These are phyloP conservation scores for Dendrobium catenatum DNA, from an alignment of 106 monocot genomes.

Conservation along the genomic window DNA sequence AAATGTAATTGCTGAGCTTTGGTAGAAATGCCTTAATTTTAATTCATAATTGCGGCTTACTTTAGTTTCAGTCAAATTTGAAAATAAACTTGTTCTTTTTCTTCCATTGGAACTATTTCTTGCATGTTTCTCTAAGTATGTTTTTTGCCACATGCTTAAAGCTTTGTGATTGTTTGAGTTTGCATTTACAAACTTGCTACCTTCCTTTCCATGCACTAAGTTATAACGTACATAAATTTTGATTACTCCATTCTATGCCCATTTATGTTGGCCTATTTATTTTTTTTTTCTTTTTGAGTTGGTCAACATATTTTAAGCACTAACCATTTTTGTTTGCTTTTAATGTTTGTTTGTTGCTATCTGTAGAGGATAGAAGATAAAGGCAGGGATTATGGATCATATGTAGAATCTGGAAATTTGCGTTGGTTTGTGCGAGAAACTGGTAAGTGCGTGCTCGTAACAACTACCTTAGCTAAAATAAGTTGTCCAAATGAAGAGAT, in stretches of 20 bases:
- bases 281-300: background rate
- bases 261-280: background rate
- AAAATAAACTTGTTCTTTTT: background rate
- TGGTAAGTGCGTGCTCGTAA: conserved; percentile 34
- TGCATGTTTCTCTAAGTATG: too few relatives aligned
- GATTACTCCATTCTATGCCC: too few relatives aligned
- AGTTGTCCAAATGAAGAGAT: background rate
- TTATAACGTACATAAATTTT: too few relatives aligned
- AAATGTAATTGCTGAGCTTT: background rate
- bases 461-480: background rate
- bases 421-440: conserved; percentile 99
- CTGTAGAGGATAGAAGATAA: conserved; percentile 91
- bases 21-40: background rate
- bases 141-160: background rate
- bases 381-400: conserved; percentile 89
- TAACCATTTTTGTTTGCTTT: background rate
- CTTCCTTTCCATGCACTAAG: too few relatives aligned
- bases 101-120: background rate
- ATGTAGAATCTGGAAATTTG: conserved; percentile 75
- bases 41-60: background rate
- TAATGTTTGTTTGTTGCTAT: background rate
- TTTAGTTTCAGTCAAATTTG: background rate
- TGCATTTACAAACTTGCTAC: too few relatives aligned
- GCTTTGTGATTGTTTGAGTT: background rate
- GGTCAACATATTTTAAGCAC: background rate